Evolutionary conservation across 306 rosid species (phyloP), one percentile per base, ranked within the genome.

Genomic region (Datisca glomerata): DNA sequence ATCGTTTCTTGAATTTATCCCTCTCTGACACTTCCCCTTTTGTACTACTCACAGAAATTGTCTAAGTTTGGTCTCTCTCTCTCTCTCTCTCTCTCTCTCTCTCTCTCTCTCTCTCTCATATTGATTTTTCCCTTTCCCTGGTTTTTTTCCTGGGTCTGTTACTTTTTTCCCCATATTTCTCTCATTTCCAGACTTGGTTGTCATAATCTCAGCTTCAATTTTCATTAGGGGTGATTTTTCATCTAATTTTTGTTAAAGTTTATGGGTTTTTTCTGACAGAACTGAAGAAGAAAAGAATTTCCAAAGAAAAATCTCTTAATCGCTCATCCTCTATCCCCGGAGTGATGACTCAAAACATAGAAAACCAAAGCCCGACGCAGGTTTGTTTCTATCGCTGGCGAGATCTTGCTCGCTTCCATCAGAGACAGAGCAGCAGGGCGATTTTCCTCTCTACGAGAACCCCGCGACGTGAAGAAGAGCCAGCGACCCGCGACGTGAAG

Each of bases 351-450:
- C 44, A 23, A 14, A 47, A 33, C 31, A 16, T 22, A 0, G 43
- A 54, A n/a, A 13, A 34, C 42, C 1, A 18, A 45, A 17, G 47
- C 2, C 18, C 12, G 41, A 42, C 3, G 21, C 42, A 2, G 29
- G 27, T n/a, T 27, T 60, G 12, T 27, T 41, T 46, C 66, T 41
- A 20, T 56, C 78, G 7, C 52, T 53, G 6, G 14, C 51, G 10
- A 61, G 73, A 49, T 47, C 70, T 24, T 61, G 49, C 46, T 71
- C 64, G 6, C 51, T 61, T 17, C 73, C 70, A 3, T 47, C 43
- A n/a, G 49, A 38, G 41, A 14, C 47, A 2, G 51, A 56, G 13
- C 43, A 57, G 19, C 14, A 36, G 45, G 13, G 42, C n/a, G n/a
- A n/a, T n/a, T n/a, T n/a, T n/a, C n/a, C n/a, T n/a, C n/a, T n/a